A percentile compares a stretch with the other conserved stretches of the same genome.
Evolutionary conservation across 257 asterid genomes (phyloP).

Genomic region (Leonotis leonurus): DNA sequence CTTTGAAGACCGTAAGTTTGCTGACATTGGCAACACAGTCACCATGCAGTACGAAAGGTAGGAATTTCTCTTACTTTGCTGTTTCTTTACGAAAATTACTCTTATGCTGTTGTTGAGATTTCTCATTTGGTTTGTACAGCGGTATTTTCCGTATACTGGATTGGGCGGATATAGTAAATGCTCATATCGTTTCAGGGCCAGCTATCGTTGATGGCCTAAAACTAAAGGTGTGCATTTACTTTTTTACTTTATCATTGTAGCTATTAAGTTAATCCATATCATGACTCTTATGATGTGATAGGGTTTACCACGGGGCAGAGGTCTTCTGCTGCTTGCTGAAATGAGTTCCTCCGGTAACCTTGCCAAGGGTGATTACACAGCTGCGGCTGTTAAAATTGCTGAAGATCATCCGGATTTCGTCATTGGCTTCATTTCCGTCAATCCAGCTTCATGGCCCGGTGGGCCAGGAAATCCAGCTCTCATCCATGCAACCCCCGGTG

Average conservation of each 20-base stretch:
- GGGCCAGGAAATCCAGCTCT: conserved; percentile 75
- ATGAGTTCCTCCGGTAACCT: conserved; percentile 97
- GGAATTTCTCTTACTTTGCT: conserved; percentile 20
- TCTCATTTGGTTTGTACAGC: conserved; percentile 40
- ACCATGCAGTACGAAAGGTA: conserved; percentile 98
- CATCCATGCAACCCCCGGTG: conserved; percentile 97
- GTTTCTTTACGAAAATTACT: not conserved
- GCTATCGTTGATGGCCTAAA: conserved; percentile 96
- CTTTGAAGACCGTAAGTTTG: conserved; percentile 94
- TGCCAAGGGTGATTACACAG: conserved; percentile 86
- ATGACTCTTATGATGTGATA: conserved; percentile 21
- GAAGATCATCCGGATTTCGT: conserved; percentile 92
- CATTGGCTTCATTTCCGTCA: conserved; percentile 92
- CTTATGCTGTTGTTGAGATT: conserved; percentile 14
- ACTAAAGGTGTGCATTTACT: conserved; percentile 49
- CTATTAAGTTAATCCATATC: not conserved
- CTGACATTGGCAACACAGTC: conserved; percentile 98
- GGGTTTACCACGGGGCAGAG: conserved; percentile 87
- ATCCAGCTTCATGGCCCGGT: conserved; percentile 86
- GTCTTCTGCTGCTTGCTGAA: conserved; percentile 86
- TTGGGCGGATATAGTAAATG: conserved; percentile 95
- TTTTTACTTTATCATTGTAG: not conserved
- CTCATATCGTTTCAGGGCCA: conserved; percentile 96
- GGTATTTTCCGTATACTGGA: conserved; percentile 81
- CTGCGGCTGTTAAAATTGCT: conserved; percentile 87